phyloP scores from a whole-genome alignment of 345 rosid genomes.

The Excoecaria cochinchinensis region DNA sequence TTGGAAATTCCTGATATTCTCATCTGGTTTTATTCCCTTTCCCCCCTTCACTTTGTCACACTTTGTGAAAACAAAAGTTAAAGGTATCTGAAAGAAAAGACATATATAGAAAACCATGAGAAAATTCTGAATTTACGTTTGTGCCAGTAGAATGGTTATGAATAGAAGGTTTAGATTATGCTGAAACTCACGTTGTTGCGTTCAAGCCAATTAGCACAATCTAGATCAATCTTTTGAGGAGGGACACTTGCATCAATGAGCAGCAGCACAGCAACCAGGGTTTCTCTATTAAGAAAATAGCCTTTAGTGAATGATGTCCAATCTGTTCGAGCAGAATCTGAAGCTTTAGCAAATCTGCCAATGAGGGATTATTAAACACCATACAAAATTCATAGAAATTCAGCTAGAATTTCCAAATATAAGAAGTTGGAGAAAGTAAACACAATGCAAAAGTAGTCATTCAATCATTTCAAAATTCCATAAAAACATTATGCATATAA shows the following conservation, averaged over 20 bases:
- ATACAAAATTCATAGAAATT: not conserved
- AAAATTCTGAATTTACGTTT: not conserved
- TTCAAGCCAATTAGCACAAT: constrained; percentile 95
- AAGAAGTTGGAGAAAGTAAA: not conserved
- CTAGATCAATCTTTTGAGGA: constrained; percentile 87
- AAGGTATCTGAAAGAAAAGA: constrained; percentile 55
- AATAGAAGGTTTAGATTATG: not conserved
- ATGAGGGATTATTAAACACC: not conserved
- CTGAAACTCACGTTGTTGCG: constrained; percentile 64
- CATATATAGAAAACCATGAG: not conserved
- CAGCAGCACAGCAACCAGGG: constrained; percentile 73
- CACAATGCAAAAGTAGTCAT: not conserved
- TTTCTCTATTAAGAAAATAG: constrained; percentile 78
- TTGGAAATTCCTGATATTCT: constrained; percentile 73
- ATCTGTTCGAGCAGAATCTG: constrained; percentile 77
- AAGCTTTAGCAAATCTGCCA: constrained; percentile 77
- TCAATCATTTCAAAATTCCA: not conserved
- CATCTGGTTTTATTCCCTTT: constrained; percentile 77
- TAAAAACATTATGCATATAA: too few species aligned
- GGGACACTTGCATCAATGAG: constrained; percentile 90
- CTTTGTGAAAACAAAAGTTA: constrained; percentile 87
- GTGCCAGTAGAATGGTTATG: not conserved
- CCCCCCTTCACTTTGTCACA: constrained; percentile 78
- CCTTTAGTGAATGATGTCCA: constrained; percentile 95
- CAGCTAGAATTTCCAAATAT: not conserved